Evolutionary conservation across 257 asterid species (phyloP).

Genomic region (Nicotiana obtusifolia): DNA sequence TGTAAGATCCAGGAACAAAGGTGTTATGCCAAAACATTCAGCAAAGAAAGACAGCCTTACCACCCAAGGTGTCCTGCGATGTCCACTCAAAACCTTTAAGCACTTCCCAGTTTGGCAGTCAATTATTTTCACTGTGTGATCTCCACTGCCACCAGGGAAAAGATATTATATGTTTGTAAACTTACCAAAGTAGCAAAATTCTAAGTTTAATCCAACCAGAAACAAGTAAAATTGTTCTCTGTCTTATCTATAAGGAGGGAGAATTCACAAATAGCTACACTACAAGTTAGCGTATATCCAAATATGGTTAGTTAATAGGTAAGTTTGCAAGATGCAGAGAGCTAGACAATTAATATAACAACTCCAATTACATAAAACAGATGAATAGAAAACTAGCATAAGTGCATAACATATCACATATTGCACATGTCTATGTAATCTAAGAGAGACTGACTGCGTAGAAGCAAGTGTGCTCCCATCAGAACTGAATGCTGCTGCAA

Average conservation of each 20-base stretch:
- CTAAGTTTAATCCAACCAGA: neutral
- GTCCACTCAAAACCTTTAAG: slow-evolving; percentile 92
- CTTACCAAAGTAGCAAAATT: neutral
- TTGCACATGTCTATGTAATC: neutral
- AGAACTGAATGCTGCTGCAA: slow-evolving; percentile 98
- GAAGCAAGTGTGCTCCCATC: slow-evolving; percentile 93
- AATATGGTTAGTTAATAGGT: neutral
- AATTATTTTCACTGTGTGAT: slow-evolving; percentile 92
- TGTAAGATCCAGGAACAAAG: slow-evolving; percentile 15
- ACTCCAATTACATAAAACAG: neutral
- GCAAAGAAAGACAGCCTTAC: slow-evolving; percentile 41
- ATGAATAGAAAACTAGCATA: neutral
- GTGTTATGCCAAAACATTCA: neutral
- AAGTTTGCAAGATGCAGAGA: neutral
- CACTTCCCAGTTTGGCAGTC: slow-evolving; percentile 88
- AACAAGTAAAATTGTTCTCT: neutral
- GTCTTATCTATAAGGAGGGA: neutral
- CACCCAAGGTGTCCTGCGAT: slow-evolving; percentile 99
- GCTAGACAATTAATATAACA: neutral
- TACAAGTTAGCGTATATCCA: neutral
- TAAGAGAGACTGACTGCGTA: slow-evolving; percentile 57
- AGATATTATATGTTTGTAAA: neutral
- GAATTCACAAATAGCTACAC: neutral
- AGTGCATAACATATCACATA: neutral
- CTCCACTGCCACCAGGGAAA: slow-evolving; percentile 63